These are phyloP conservation scores for Diplocarpon mali DNA, from an alignment of 2,329 filamentous ascomycete species.

Conservation along the genomic window DNA sequence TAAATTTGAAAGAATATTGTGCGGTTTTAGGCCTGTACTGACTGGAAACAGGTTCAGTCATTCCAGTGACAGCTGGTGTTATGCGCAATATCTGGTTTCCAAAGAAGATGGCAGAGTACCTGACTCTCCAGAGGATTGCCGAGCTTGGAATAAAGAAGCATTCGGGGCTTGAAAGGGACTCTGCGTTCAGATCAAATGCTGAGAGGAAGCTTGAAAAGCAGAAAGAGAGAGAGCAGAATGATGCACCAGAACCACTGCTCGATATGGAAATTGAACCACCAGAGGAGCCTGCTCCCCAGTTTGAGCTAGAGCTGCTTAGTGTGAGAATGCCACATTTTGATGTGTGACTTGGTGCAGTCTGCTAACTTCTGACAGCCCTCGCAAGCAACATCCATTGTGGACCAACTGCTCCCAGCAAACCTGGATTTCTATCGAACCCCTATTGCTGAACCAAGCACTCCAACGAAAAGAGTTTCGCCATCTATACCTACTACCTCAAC, in stretches of 20 bases:
- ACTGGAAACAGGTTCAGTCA: conserved; percentile 34
- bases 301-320: conserved; percentile 19
- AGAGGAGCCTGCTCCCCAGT: conserved; percentile 3
- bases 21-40: neutral
- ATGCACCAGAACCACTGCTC: conserved; percentile 1
- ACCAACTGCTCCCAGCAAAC: conserved; percentile 19
- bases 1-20: neutral
- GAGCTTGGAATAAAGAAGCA: conserved; percentile 33
- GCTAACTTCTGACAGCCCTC: conserved; percentile 16
- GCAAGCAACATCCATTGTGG: conserved; percentile 17
- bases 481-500: conserved; percentile 27
- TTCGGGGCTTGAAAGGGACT: conserved; percentile 35
- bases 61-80: conserved; percentile 38
- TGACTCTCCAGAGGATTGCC: conserved; percentile 34
- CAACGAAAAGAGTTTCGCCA: conserved; percentile 20
- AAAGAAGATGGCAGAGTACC: conserved; percentile 38
- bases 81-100: conserved; percentile 47
- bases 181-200: conserved; percentile 28
- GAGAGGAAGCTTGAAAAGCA: conserved; percentile 8
- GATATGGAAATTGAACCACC: neutral
- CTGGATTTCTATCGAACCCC: conserved; percentile 24
- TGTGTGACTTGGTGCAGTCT: conserved; percentile 5
- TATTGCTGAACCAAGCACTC: conserved; percentile 27
- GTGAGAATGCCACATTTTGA: conserved; percentile 11
- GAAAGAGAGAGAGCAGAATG: conserved; percentile 5